Base-by-base conservation (phyloP, 306 rosid genomes). In the Fragaria nilgerrensis region DNA sequence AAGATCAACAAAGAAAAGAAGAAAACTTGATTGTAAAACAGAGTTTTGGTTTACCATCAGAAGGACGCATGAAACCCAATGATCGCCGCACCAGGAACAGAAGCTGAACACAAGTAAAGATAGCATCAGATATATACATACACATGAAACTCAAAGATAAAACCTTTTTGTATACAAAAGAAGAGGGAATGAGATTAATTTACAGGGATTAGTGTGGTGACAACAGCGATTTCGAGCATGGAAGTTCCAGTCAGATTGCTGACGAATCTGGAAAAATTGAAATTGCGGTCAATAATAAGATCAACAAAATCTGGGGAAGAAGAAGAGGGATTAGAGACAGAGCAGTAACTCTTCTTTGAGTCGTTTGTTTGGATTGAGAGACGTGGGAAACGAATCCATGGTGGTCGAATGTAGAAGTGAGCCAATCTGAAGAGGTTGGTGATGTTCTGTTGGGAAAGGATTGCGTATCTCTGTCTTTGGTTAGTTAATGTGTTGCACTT, bases 281-380 rank as follows among this genome's bases (percentile, higher is more conserved):
- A 58, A 41, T 41, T 44, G 7, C 19, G 23, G n/a, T 66, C 74
- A 36, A 78, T 3, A 68, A 78, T 12, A 5, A 13, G 66, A n/a
- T 25, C 36, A 23, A 25, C 37, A 61, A 27, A 52, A 22, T 16
- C 8, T 53, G 36, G 2, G 2, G 6, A 74, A 39, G 43, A 37
- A 23, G 4, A 23, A 73, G 37, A 23, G 53, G 7, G 49, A 76
- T 32, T 39, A n/a, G 73, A 67, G 47, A 67, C n/a, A 70, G 25
- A 72, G 73, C 36, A n/a, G 53, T 81, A 78, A 93, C 97, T 90
- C 84, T 86, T 95, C 96, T 85, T 89, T 95, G 82, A 90, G 96
- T 79, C 34, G 94, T 87, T 88, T 95, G 82, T 77, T 82, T 69
- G 96, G 86, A 77, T 90, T 87, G 70, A 88, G 78, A 53, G 90